Evolutionary conservation across 257 asterid genomes (phyloP), one percentile per base, ranked within the genome.

Genomic region (Perilla frutescens): DNA sequence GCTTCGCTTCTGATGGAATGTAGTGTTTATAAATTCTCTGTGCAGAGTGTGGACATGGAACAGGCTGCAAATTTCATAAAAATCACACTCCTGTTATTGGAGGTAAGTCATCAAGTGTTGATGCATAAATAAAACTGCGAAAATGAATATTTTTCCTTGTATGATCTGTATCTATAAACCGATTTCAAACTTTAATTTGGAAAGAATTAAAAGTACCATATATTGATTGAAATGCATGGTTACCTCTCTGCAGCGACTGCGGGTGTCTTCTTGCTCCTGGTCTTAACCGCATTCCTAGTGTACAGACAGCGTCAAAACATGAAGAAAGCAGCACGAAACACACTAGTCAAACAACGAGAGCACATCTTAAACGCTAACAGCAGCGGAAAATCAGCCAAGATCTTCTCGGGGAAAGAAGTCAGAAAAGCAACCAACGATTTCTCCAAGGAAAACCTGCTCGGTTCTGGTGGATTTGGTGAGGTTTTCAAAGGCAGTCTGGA

Each of bases 381-480:
- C 72, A 72, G 74, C 49, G 91, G 95, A 15, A 86, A 84, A 67
- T 81, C 90, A 7, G 85, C 95, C 9, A 86, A 80, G 59, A 62
- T 81, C 10, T 88, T 84, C 71, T 64, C 87, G 0, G 91, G 91
- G 1, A 88, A 78, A 74, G 95, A 86, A 36, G 77, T 86, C 14
- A 84, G 71, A 80, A 88, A 85, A 75, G 84, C 92, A 57, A 87
- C 88, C 63, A 43, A 65, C 13, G 88, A 87, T 62, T 89, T 89
- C 62, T 37, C 73, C 71, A 64, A 41, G 3, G 92, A 87, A 8
- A 83, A 81, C 26, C 76, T 87, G 5, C 87, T 89, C 3, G 92
- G 92, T 10, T 62, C 77, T 0, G 92, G 91, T 13, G 95, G 90
- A 62, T 88, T 88, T n/a, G 91, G 91, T 0, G 90, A 88, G 74